Base-by-base conservation (phyloP, 257 asterid genomes). In the Ehretia macrophylla region DNA sequence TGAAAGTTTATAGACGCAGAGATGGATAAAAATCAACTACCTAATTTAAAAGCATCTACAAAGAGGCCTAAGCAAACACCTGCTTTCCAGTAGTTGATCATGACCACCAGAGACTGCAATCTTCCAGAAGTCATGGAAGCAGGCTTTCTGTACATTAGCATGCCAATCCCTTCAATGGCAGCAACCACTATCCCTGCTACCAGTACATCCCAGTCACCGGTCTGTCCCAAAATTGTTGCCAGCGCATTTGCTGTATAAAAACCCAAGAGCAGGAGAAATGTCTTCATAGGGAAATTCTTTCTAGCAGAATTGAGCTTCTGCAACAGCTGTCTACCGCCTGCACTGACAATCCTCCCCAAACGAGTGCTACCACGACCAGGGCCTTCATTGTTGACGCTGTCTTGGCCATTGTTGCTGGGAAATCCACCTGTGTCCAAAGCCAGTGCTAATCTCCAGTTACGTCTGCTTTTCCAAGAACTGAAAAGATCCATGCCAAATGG, bases 41-140 rank as follows among this genome's bases (percentile, higher is more conserved):
- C 99, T 68, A 89, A 76, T 57, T 93, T 93, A 73, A 93, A 93
- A 37, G 99, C 97, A 70, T 93, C 97, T 32, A 93, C 99, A 69
- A 93, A 93, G n/a, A 93, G 81, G 49, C 99, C 99, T 69, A 93
- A 82, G 72, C 97, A 84, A 63, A 93, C 87, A 66, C 99, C 97
- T 1, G 97, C 97, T 81, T 93, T 93, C 99, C 96, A 93, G 45
- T 84, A 89, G 69, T 93, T 93, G 17, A 93, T 62, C 97, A 93
- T 81, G 17, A 75, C 86, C 57, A 93, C 83, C 55, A 89, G 59
- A 66, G 86, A 78, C 72, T 86, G 90, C 64, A 89, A 60, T 67
- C 97, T 77, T 54, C 81, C 82, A 0, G 72, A 32, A 11, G 81
- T 38, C 52, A 73, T 54, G 49, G 73, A 67, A n/a, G 84, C 55